phyloP scores from a whole-genome alignment of 2,329 filamentous ascomycete genomes.

The Monilinia polystroma region DNA sequence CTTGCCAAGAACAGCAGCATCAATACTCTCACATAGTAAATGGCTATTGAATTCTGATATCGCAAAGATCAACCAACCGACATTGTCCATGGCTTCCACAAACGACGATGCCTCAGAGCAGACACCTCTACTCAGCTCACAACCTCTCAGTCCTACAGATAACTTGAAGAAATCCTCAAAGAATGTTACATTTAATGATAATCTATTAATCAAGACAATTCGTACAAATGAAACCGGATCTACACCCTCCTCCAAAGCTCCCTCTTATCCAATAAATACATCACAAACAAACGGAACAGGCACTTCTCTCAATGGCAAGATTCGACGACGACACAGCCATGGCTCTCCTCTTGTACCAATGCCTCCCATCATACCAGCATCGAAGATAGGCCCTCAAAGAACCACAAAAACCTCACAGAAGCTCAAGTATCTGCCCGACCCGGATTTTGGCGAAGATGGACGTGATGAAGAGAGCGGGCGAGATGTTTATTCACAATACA shows the following conservation, averaged over 20 bases:
- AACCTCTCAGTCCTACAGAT: constrained; percentile 13
- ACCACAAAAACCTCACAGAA: constrained; percentile 97
- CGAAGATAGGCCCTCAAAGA: constrained; percentile 89
- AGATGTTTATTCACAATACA: constrained; percentile 97
- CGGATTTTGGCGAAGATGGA: constrained; percentile 74
- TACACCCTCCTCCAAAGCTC: neutral
- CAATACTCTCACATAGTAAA: neutral
- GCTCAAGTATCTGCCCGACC: constrained; percentile 92
- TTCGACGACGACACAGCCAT: constrained; percentile 82
- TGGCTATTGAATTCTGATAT: neutral
- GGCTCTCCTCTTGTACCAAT: constrained; percentile 47
- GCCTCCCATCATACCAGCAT: constrained; percentile 41
- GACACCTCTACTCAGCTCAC: constrained; percentile 17
- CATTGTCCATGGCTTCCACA: constrained; percentile 19
- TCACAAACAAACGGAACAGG: constrained; percentile 54
- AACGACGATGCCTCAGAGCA: constrained; percentile 17
- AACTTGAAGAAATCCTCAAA: constrained; percentile 38
- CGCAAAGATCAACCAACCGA: neutral
- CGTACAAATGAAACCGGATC: constrained; percentile 40
- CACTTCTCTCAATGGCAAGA: constrained; percentile 80
- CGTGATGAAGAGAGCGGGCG: constrained; percentile 85
- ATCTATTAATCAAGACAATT: constrained; percentile 62
- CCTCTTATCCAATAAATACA: constrained; percentile 33
- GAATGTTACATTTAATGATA: constrained; percentile 76
- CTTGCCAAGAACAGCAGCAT: neutral